These are phyloP conservation scores for Logfia minima DNA, from an alignment of 129 eudicot species.

Conservation along the genomic window DNA sequence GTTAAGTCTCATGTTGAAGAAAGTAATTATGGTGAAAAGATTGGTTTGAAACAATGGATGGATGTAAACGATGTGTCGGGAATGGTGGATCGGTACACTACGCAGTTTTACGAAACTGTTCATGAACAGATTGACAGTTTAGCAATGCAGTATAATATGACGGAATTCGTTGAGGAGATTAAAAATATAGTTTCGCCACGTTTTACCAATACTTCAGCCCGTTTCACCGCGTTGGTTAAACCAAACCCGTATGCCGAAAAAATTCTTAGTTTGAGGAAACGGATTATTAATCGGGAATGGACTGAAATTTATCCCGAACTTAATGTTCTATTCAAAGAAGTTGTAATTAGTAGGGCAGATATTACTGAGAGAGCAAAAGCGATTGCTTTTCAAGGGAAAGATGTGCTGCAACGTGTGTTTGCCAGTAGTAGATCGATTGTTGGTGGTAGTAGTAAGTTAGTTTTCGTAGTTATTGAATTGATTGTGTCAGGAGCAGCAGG, in stretches of 20 bases:
- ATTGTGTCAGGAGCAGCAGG: slow-evolving; percentile 92
- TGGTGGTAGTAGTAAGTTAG: slow-evolving; percentile 69
- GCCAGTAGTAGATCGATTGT: slow-evolving; percentile 62
- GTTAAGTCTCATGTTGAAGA: slow-evolving; percentile 79
- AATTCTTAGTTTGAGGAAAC: slow-evolving; percentile 56
- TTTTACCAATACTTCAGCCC: slow-evolving; percentile 40
- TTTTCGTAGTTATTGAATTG: slow-evolving; percentile 53
- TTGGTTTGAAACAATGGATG: slow-evolving; percentile 88
- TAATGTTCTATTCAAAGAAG: slow-evolving; percentile 57
- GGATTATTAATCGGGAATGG: slow-evolving; percentile 75
- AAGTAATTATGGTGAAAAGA: slow-evolving; percentile 85
- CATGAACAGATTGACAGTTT: slow-evolving; percentile 77
- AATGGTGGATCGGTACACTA: slow-evolving; percentile 74
- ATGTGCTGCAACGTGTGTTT: slow-evolving; percentile 67
- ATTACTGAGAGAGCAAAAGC: slow-evolving; percentile 74
- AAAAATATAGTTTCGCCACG: slow-evolving; percentile 42
- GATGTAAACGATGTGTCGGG: slow-evolving; percentile 89
- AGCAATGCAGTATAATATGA: slow-evolving; percentile 89
- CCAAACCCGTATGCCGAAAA: slow-evolving; percentile 76
- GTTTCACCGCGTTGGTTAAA: slow-evolving; percentile 41
- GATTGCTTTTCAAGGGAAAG: slow-evolving; percentile 78
- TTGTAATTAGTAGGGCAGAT: slow-evolving; percentile 58
- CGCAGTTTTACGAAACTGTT: slow-evolving; percentile 66
- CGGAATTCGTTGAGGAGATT: slow-evolving; percentile 69
- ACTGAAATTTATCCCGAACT: slow-evolving; percentile 66